phyloP scores from a whole-genome alignment of 345 rosid genomes.

The Arabidopsis suecica region DNA sequence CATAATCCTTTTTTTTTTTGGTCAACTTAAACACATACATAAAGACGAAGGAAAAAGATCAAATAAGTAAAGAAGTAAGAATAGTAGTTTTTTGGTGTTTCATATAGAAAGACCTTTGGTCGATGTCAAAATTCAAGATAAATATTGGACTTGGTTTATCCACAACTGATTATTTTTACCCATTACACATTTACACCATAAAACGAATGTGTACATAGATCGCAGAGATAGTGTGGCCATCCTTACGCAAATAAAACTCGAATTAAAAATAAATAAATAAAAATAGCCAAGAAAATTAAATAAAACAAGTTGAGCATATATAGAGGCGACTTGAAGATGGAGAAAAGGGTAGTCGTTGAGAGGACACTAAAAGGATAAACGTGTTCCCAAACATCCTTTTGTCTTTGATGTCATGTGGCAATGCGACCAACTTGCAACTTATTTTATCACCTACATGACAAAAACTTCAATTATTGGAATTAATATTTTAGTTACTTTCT shows the following conservation, averaged over 20 bases:
- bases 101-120: background rate
- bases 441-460: constrained; percentile 18
- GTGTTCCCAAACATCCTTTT: constrained; percentile 41
- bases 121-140: background rate
- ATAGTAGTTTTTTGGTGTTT: background rate
- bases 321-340: constrained; percentile 3
- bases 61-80: background rate
- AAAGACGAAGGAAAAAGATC: background rate
- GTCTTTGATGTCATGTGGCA: constrained; percentile 29
- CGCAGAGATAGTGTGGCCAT: background rate
- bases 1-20: background rate
- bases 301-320: constrained; percentile 30
- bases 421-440: constrained; percentile 43
- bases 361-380: constrained; percentile 26
- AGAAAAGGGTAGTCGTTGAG: constrained; percentile 28
- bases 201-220: background rate
- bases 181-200: background rate
- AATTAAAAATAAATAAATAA: background rate
- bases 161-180: background rate
- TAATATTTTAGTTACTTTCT: background rate
- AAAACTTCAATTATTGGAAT: background rate
- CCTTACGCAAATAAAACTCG: background rate
- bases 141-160: constrained; percentile 3
- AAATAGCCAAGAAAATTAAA: background rate
- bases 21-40: background rate